Base-by-base conservation (phyloP, 805 yeast genomes). In the Candida yuanshanica region DNA sequence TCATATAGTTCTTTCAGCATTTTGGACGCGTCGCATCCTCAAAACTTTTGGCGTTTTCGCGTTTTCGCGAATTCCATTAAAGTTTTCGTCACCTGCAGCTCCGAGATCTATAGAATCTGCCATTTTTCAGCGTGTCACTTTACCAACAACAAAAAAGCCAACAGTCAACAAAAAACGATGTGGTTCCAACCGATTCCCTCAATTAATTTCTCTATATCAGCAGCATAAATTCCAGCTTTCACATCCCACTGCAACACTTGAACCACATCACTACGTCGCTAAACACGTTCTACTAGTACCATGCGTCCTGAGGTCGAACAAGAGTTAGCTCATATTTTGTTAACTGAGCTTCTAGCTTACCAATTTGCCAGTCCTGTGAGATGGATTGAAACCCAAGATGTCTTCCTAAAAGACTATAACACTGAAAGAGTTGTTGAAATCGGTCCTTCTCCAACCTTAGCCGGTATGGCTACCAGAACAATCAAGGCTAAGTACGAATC, bases 371-470 rank as follows among this genome's bases (percentile, higher is more conserved):
- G 97, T 48, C 99, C 99, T 36, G 99, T 93, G 51, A 82, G 98
- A 76, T 93, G 99, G 98, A 93, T 95, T 65, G 99, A 95, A 65
- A 93, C 99, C 48, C 99, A 93, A 69, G 99, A 93, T 71, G 98
- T 93, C 44, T 85, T 93, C 63, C 77, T 93, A 63, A 85, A 86
- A 64, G 93, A 89, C 56, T 83, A 79, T 77, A 89, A 91, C 68
- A 84, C 97, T 47, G 99, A 95, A 70, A 79, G 99, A 61, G 91
- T 93, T 47, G 96, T 93, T 52, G 99, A 93, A 68, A 87, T 93
- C 50, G 99, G 99, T 42, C 99, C 99, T 47, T 89, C 98, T 37
- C 98, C 99, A 46, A 93, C 99, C 34, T 75, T 93, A 63, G 93
- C 97, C 32, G 98, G 98, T 52, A 93, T 93, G 99, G 98, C 99